These are phyloP conservation scores for Terana coerulea DNA, from an alignment of 768 basidiomycete genomes.

Conservation along the genomic window DNA sequence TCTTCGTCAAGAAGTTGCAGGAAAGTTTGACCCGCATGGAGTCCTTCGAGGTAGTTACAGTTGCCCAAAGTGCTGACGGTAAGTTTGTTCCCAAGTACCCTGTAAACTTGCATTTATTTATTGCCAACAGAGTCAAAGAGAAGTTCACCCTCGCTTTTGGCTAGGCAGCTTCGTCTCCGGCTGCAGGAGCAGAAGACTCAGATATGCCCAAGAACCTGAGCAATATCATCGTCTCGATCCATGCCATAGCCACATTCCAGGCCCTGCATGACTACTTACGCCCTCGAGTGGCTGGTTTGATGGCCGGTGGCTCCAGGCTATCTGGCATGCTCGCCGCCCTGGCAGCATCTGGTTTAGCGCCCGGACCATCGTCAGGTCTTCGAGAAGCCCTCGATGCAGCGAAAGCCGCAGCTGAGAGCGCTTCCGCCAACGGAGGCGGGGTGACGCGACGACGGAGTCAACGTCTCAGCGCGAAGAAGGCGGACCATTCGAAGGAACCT, in stretches of 20 bases:
- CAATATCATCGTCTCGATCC: constrained; percentile 95
- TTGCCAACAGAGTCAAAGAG: constrained; percentile 71
- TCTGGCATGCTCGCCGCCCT: constrained; percentile 91
- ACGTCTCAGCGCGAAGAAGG: constrained; percentile 71
- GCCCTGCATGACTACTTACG: constrained; percentile 95
- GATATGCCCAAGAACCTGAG: constrained; percentile 84
- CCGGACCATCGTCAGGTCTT: constrained; percentile 38
- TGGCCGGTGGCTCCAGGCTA: constrained; percentile 59
- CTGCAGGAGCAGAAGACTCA: constrained; percentile 81
- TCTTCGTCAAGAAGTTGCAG: constrained; percentile 93
- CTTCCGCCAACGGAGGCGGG: constrained; percentile 21
- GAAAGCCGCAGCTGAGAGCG: constrained; percentile 30
- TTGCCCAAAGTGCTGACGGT: constrained; percentile 82
- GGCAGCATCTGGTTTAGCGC: constrained; percentile 68
- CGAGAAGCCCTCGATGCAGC: constrained; percentile 8
- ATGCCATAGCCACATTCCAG: constrained; percentile 97
- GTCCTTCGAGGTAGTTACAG: constrained; percentile 90
- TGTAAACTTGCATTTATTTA: not conserved
- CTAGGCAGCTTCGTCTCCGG: constrained; percentile 85
- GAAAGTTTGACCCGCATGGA: constrained; percentile 96
- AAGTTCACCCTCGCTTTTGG: constrained; percentile 87
- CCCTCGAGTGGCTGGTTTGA: constrained; percentile 76
- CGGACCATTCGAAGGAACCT: constrained; percentile 14
- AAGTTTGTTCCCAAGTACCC: constrained; percentile 23
- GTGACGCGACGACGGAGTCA: constrained; percentile 74